Percentiles rank a stretch among this genome's conserved stretches.
These are phyloP conservation scores for Asterionellopsis glacialis DNA, from an alignment of 108 stramenopile species.

Conservation along the genomic window DNA sequence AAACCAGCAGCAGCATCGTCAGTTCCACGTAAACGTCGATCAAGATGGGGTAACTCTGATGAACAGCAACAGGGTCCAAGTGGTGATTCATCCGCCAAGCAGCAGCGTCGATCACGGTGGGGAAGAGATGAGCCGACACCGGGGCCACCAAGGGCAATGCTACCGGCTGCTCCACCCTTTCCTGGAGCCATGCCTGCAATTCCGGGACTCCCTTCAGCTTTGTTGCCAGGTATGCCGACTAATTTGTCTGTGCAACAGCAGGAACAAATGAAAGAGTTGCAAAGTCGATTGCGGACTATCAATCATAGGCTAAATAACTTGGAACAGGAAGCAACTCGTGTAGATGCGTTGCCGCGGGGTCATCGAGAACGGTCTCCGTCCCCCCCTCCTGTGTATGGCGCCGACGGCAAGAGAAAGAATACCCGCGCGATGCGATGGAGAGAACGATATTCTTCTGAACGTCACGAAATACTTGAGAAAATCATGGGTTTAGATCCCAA, in stretches of 20 bases:
- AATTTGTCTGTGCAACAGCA: slow-evolving; percentile 47
- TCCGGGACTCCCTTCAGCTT: neutral
- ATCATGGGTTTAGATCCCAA: slow-evolving; percentile 79
- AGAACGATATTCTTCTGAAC: slow-evolving; percentile 79
- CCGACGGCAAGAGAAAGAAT: slow-evolving; percentile 92
- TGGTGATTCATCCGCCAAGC: slow-evolving; percentile 2
- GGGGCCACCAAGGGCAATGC: slow-evolving; percentile 3
- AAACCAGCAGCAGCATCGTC: slow-evolving; percentile 7
- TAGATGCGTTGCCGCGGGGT: slow-evolving; percentile 70
- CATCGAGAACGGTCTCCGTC: slow-evolving; percentile 84
- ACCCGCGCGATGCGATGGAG: slow-evolving; percentile 94
- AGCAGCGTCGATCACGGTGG: slow-evolving; percentile 70
- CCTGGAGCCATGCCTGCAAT: neutral
- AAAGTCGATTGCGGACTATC: slow-evolving; percentile 51
- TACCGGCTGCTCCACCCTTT: neutral
- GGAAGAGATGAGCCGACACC: slow-evolving; percentile 27
- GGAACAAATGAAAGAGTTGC: slow-evolving; percentile 29
- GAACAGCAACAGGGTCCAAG: slow-evolving; percentile 2
- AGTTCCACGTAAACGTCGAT: slow-evolving; percentile 53
- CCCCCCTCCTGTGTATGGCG: slow-evolving; percentile 90
- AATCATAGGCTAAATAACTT: slow-evolving; percentile 62
- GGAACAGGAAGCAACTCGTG: slow-evolving; percentile 63
- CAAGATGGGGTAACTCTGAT: slow-evolving; percentile 43
- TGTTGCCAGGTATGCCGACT: slow-evolving; percentile 42
- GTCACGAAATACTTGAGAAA: slow-evolving; percentile 79